These are phyloP conservation scores for Auriscalpium microsporum DNA, from an alignment of 768 basidiomycete species.

Conservation along the genomic window DNA sequence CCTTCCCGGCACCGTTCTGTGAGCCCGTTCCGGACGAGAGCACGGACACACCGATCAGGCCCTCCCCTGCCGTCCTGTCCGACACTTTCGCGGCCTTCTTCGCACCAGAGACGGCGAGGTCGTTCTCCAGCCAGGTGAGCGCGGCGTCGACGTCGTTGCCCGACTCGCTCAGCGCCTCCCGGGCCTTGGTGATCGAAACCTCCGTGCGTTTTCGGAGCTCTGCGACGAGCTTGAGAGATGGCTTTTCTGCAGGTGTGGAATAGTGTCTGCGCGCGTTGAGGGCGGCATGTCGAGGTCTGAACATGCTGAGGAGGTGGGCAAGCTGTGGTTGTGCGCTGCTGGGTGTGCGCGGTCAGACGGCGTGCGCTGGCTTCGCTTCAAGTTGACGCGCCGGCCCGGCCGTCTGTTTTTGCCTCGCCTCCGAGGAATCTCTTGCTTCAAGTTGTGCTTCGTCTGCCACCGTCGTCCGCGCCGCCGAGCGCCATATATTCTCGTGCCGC, in stretches of 20 bases:
- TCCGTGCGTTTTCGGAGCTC: slow-evolving; percentile 75
- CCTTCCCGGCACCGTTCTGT: slow-evolving; percentile 25
- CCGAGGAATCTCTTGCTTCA: neutral
- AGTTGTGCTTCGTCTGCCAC: neutral
- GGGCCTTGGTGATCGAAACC: slow-evolving; percentile 81
- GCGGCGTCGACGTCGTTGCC: slow-evolving; percentile 70
- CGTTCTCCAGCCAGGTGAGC: slow-evolving; percentile 72
- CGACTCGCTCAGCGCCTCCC: slow-evolving; percentile 71
- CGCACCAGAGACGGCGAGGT: slow-evolving; percentile 61
- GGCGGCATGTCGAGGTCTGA: neutral
- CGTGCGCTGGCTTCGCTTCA: neutral
- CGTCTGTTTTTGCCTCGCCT: neutral
- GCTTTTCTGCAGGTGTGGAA: slow-evolving; percentile 45
- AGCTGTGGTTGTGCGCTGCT: neutral
- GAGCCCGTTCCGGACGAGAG: slow-evolving; percentile 53
- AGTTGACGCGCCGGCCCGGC: neutral
- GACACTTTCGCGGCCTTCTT: slow-evolving; percentile 80
- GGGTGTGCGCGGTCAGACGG: no score
- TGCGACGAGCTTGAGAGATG: slow-evolving; percentile 71
- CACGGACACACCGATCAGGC: slow-evolving; percentile 69
- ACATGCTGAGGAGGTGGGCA: slow-evolving; percentile 1
- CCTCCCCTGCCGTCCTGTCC: slow-evolving; percentile 66
- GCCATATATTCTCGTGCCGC: neutral
- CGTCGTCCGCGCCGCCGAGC: neutral
- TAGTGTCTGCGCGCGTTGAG: slow-evolving; percentile 32